These are phyloP conservation scores for Neofusicoccum kwambonambiense DNA, from an alignment of 2,329 filamentous ascomycete genomes.

Conservation along the genomic window DNA sequence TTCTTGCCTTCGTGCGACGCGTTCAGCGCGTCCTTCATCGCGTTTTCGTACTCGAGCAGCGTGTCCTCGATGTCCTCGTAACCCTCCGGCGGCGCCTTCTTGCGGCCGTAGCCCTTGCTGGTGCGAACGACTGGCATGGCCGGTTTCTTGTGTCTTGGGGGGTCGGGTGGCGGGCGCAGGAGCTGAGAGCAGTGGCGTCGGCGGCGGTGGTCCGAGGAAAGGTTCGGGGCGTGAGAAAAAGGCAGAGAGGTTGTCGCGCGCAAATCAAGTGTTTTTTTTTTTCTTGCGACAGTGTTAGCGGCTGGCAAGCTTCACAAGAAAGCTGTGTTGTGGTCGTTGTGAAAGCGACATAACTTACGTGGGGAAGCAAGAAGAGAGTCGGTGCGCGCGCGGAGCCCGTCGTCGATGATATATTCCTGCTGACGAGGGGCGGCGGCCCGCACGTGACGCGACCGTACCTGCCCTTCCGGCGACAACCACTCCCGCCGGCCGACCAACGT, in stretches of 20 bases:
- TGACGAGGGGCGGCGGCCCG: neutral
- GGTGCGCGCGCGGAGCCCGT: neutral
- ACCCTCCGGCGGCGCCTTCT: conserved; percentile 80
- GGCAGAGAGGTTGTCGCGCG: neutral
- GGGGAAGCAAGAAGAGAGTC: neutral
- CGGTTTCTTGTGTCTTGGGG: neutral
- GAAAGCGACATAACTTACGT: conserved; percentile 17
- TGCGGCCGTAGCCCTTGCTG: conserved; percentile 58
- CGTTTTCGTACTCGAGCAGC: conserved; percentile 80
- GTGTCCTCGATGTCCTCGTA: conserved; percentile 88
- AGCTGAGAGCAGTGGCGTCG: neutral
- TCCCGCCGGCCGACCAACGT: conserved; percentile 8
- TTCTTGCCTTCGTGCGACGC: conserved; percentile 74
- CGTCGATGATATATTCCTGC: conserved; percentile 10
- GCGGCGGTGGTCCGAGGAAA: neutral
- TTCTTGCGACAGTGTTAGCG: conserved; percentile 17
- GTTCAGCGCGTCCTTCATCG: conserved; percentile 95
- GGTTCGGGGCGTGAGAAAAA: neutral
- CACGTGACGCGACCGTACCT: neutral
- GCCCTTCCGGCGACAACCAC: neutral
- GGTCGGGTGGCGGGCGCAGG: neutral
- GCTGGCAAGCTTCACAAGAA: neutral
- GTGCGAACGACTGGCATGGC: conserved; percentile 76
- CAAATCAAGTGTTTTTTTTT: neutral
- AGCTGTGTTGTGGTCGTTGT: neutral